phyloP scores from a whole-genome alignment of 345 rosid genomes.

The Angophora floribunda region DNA sequence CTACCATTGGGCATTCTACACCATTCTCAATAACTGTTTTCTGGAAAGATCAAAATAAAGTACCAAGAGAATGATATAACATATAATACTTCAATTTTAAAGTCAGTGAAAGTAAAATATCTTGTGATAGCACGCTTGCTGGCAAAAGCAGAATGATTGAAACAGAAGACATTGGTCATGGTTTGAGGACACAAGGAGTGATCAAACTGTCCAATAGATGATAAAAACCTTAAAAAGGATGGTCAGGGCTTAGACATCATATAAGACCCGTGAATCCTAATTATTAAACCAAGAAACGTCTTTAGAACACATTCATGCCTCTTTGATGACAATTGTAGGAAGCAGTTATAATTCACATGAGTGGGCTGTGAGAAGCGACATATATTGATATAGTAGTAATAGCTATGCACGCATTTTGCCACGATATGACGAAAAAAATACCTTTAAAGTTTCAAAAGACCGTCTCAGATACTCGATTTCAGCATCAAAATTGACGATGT shows the following conservation, averaged over 20 bases:
- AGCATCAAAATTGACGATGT: slow-evolving; percentile 75
- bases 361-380: neutral
- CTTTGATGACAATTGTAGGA: neutral
- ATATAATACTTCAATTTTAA: neutral
- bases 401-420: neutral
- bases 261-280: neutral
- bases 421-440: neutral
- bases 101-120: neutral
- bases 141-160: neutral
- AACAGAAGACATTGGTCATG: neutral
- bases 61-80: neutral
- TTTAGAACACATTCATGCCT: neutral
- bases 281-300: neutral
- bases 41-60: neutral
- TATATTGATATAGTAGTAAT: neutral
- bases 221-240: neutral
- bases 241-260: neutral
- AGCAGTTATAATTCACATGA: neutral
- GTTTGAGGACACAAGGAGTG: neutral
- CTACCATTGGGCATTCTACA: neutral
- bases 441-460: slow-evolving; percentile 79
- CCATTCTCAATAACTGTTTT: neutral
- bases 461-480: slow-evolving; percentile 74
- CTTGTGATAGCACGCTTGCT: neutral
- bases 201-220: neutral